Percentiles rank a stretch among this genome's conserved stretches.
Evolutionary conservation across 768 basidiomycete species (phyloP).

Genomic region (Inosperma sp.): DNA sequence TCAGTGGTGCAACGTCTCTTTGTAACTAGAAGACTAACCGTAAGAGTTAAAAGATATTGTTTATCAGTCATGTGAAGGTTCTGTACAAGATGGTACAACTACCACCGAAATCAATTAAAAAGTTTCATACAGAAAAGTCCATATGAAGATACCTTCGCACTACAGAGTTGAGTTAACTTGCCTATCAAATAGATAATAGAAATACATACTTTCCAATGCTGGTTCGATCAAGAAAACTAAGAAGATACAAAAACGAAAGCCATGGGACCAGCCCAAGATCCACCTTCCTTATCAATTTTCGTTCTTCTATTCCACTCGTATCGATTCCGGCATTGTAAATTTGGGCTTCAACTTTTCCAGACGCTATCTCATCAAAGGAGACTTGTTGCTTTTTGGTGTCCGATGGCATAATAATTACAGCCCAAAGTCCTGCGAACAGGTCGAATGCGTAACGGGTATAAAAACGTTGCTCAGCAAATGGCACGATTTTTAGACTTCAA

Average conservation of each 20-base stretch:
- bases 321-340: slow-evolving; percentile 51
- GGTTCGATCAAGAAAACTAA: slow-evolving; percentile 59
- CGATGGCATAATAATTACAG: too few relatives aligned
- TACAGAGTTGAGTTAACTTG: slow-evolving; percentile 19
- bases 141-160: slow-evolving; percentile 39
- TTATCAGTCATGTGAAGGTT: slow-evolving; percentile 58
- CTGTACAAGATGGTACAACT: slow-evolving; percentile 61
- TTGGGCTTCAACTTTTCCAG: slow-evolving; percentile 20
- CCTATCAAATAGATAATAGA: slow-evolving; percentile 4
- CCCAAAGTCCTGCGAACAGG: too few relatives aligned
- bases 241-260: slow-evolving; percentile 70
- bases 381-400: too few relatives aligned
- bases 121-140: background rate
- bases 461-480: too few relatives aligned
- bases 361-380: background rate
- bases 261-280: slow-evolving; percentile 64
- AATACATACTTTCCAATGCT: slow-evolving; percentile 46
- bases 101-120: background rate
- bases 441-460: too few relatives aligned
- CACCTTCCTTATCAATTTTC: slow-evolving; percentile 64
- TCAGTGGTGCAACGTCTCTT: background rate
- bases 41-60: slow-evolving; percentile 62
- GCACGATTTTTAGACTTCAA: too few relatives aligned
- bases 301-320: slow-evolving; percentile 59
- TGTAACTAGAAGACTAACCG: slow-evolving; percentile 29